These are phyloP conservation scores for Pogostemon cablin DNA, from an alignment of 257 asterid genomes.

Conservation along the genomic window DNA sequence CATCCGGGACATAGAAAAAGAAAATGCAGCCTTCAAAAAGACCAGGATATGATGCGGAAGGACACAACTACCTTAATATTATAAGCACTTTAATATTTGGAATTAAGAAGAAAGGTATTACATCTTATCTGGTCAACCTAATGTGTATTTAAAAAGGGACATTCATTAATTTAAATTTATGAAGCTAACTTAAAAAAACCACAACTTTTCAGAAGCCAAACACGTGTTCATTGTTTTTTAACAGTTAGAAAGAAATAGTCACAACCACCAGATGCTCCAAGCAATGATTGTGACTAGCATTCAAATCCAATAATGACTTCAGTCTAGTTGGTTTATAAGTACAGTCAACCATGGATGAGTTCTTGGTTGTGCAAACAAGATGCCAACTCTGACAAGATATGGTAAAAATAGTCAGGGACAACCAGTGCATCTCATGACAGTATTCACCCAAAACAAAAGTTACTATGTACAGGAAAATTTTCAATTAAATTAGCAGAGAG, in stretches of 20 bases:
- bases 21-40: neutral
- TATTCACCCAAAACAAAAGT: slow-evolving; percentile 1
- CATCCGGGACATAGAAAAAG: neutral
- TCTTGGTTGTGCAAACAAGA: neutral
- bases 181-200: slow-evolving; percentile 4
- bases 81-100: neutral
- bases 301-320: neutral
- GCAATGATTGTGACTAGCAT: no score
- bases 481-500: neutral
- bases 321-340: slow-evolving; percentile 6
- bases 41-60: neutral
- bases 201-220: neutral
- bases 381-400: neutral
- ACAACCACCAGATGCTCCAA: neutral
- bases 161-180: neutral
- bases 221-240: neutral
- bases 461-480: neutral
- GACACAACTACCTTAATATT: slow-evolving; percentile 1
- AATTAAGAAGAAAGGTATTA: neutral
- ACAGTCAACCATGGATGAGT: neutral
- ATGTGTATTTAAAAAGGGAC: neutral
- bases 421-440: neutral
- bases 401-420: neutral
- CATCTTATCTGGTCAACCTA: neutral
- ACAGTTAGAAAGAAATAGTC: neutral